Evolutionary conservation across 305 asterid genomes (phyloP).

Genomic region (Fraxinus velutina): DNA sequence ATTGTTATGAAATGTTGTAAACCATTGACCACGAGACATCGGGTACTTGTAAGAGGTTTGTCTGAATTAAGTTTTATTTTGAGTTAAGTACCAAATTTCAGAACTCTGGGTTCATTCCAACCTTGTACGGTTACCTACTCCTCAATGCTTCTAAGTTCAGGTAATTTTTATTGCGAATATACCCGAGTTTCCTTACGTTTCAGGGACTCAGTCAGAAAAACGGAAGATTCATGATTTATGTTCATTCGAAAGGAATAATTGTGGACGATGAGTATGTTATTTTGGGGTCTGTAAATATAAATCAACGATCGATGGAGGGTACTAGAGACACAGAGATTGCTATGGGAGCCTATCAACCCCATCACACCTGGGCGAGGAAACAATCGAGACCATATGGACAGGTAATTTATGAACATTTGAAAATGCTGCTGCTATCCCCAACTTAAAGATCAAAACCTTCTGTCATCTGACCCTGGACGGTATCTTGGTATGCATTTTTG

Average conservation of each 20-base stretch:
- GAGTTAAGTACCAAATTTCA: not conserved
- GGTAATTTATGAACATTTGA: slow-evolving; percentile 38
- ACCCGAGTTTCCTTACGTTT: not conserved
- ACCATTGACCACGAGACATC: not conserved
- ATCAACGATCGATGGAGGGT: slow-evolving; percentile 96
- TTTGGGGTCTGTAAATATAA: slow-evolving; percentile 85
- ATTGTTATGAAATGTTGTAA: not conserved
- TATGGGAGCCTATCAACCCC: slow-evolving; percentile 96
- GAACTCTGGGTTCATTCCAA: not conserved
- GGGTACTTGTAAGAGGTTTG: not conserved
- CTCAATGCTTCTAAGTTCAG: not conserved
- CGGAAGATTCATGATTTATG: slow-evolving; percentile 93
- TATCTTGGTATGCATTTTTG: slow-evolving; percentile 22
- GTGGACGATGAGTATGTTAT: slow-evolving; percentile 92
- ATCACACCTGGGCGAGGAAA: slow-evolving; percentile 75
- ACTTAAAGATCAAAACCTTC: not conserved
- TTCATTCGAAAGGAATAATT: slow-evolving; percentile 92
- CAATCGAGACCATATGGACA: slow-evolving; percentile 71
- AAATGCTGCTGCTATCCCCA: not conserved
- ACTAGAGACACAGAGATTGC: slow-evolving; percentile 90
- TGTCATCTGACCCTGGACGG: not conserved
- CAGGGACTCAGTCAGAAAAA: slow-evolving; percentile 70
- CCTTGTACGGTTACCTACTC: not conserved
- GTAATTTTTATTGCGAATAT: not conserved
- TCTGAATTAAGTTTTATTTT: not conserved